Evolutionary conservation across 805 yeast genomes (phyloP).

Genomic region (Starmerella apicola): DNA sequence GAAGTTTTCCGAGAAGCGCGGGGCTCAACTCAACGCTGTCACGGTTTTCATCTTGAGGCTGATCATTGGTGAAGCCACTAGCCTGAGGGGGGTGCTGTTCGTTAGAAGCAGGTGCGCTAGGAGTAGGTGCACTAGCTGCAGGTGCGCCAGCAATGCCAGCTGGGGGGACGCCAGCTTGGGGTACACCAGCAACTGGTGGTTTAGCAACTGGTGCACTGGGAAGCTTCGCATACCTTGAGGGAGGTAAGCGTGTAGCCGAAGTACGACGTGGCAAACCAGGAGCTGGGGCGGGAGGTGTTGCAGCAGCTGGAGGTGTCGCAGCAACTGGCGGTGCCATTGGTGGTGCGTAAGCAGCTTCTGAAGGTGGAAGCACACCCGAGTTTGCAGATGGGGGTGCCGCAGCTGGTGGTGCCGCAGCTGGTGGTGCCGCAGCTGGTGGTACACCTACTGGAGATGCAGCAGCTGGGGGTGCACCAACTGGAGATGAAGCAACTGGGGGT

Average conservation of each 20-base stretch:
- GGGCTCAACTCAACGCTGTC: conserved; percentile 1
- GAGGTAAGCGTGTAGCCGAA: too few relatives aligned
- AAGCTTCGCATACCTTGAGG: too few relatives aligned
- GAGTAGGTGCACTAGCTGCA: neutral
- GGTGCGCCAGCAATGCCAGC: neutral
- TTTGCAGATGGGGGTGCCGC: neutral
- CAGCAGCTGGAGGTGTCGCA: too few relatives aligned
- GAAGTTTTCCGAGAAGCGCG: conserved; percentile 32
- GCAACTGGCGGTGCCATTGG: neutral
- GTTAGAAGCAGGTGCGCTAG: neutral
- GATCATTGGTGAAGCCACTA: too few relatives aligned
- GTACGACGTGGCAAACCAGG: too few relatives aligned
- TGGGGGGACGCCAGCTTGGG: too few relatives aligned
- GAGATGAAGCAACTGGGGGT: neutral
- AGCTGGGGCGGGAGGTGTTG: too few relatives aligned
- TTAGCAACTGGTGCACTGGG: too few relatives aligned
- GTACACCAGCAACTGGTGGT: neutral
- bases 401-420: neutral
- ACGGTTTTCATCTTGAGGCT: too few relatives aligned
- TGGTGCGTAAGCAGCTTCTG: neutral
- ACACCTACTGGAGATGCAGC: neutral
- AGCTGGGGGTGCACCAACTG: neutral
- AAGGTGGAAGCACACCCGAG: neutral
- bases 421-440: neutral
- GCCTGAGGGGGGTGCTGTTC: too few relatives aligned